Evolutionary conservation across 805 yeast genomes (phyloP), one percentile per base, ranked within the genome.

Genomic region (Grigorovia transvaalensis): DNA sequence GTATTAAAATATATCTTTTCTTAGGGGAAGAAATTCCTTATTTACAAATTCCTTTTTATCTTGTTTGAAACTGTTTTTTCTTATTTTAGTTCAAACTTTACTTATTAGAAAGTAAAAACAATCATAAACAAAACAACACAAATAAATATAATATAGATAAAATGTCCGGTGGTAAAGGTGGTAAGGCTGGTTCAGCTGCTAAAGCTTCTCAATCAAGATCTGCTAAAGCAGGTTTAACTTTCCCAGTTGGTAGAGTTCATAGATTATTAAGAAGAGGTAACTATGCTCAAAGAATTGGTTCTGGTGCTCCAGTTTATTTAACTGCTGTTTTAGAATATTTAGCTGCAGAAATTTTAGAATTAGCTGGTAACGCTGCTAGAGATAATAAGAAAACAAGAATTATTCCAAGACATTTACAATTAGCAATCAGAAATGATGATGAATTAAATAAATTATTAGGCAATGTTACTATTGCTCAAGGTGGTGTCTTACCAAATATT

Each of bases 181-280:
- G 93, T 71, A 90, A 90, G 78, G 96, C 96, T 71, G 95, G 96
- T 70, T 79, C 95, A 63, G 75, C 95, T 66, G 90, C 88, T 72
- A 91, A 91, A 78, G 89, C 95, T 68, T 85, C 97, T 70, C 93
- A 91, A 79, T 86, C 97, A 52, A 88, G 98, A 84, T 91, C 98
- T 64, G 84, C 96, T 59, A 91, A 89, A 81, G 97, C 98, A 71
- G 98, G 97, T 74, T 83, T 91, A 71, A 88, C 95, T 67, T 91
- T 91, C 95, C 98, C 98, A 78, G 98, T 91, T 64, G 98, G 98
- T 75, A 90, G 98, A 84, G 93, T 91, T 64, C 96, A 91, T 81
- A 84, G 97, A 78, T 81, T 90, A 65, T 77, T 91, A 70, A 88
- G 95, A 83, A 88, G 85, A 77, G 96, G 96, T 73, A 88, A 90